A percentile compares a stretch with the other conserved stretches of the same genome.
phyloP scores from a whole-genome alignment of 768 basidiomycete genomes.

The Boletus rufocinnamomeus region DNA sequence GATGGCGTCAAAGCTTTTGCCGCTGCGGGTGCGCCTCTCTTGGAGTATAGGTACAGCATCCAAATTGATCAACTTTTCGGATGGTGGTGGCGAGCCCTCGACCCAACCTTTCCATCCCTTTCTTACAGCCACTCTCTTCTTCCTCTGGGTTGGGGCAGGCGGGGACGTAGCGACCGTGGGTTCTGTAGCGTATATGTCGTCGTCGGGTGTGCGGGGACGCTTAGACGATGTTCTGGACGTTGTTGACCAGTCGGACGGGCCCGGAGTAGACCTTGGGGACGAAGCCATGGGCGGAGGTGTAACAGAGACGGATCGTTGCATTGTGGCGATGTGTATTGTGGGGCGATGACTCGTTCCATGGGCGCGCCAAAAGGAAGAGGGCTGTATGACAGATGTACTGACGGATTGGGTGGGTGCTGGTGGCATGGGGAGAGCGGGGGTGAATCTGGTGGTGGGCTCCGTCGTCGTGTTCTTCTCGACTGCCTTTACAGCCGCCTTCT shows the following conservation, averaged over 20 bases:
- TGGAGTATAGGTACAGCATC: slow-evolving; percentile 69
- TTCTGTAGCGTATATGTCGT: slow-evolving; percentile 47
- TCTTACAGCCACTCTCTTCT: slow-evolving; percentile 62
- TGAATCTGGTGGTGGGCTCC: slow-evolving; percentile 19
- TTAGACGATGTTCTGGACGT: slow-evolving; percentile 81
- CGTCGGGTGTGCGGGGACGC: slow-evolving; percentile 72
- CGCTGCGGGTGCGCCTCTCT: slow-evolving; percentile 79
- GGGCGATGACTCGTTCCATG: slow-evolving; percentile 48
- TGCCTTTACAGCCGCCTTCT: slow-evolving; percentile 37
- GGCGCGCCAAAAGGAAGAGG: slow-evolving; percentile 64
- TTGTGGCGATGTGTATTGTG: slow-evolving; percentile 67
- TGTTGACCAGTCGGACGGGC: slow-evolving; percentile 69
- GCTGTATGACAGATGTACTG: slow-evolving; percentile 32
- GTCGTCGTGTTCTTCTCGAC: neutral
- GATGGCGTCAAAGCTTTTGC: slow-evolving; percentile 83
- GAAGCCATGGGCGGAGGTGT: slow-evolving; percentile 70
- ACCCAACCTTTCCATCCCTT: slow-evolving; percentile 95
- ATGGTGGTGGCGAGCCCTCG: slow-evolving; percentile 80
- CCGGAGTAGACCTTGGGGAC: slow-evolving; percentile 73
- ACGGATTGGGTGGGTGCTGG: slow-evolving; percentile 27
- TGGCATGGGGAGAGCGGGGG: slow-evolving; percentile 21
- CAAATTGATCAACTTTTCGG: slow-evolving; percentile 79
- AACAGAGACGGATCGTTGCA: slow-evolving; percentile 71
- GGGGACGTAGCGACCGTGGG: slow-evolving; percentile 23
- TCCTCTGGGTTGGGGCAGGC: slow-evolving; percentile 45